phyloP scores from a whole-genome alignment of 129 eudicot genomes.

The Glebionis coronaria region DNA sequence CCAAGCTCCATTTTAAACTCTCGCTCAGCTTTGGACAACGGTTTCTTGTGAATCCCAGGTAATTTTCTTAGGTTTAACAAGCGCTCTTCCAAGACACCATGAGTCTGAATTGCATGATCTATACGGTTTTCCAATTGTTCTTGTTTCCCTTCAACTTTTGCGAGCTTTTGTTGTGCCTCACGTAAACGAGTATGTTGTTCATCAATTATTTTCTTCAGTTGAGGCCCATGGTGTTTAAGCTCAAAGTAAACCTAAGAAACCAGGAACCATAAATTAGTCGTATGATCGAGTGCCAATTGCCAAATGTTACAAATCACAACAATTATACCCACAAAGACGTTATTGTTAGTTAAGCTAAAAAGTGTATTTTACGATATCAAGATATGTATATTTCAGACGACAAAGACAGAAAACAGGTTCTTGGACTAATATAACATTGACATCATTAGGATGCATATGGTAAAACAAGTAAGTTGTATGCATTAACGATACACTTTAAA shows the following conservation, averaged over 20 bases:
- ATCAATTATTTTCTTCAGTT: conserved; percentile 64
- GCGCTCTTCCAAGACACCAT: conserved; percentile 60
- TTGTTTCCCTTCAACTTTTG: conserved; percentile 60
- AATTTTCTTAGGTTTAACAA: conserved; percentile 52
- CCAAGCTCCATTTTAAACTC: conserved; percentile 93
- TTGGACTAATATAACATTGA: conserved; percentile 11
- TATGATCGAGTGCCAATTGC: neutral
- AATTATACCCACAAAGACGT: neutral
- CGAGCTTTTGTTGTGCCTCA: conserved; percentile 66
- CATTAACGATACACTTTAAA: neutral
- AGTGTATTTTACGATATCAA: conserved; percentile 12
- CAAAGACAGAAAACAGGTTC: conserved; percentile 2
- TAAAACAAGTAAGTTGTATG: neutral
- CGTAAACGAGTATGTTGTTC: conserved; percentile 61
- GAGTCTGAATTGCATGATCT: conserved; percentile 44
- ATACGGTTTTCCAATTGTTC: conserved; percentile 55
- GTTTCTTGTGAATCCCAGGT: conserved; percentile 73
- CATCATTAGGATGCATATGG: neutral
- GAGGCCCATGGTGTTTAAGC: conserved; percentile 91
- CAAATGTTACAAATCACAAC: conserved; percentile 3
- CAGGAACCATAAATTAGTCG: neutral
- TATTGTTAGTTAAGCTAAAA: neutral
- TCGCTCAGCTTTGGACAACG: conserved; percentile 81
- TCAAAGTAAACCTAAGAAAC: conserved; percentile 79
- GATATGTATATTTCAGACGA: conserved; percentile 6